Base-by-base conservation (phyloP, 139 green algal species). In the Tetraselmis striata region DNA sequence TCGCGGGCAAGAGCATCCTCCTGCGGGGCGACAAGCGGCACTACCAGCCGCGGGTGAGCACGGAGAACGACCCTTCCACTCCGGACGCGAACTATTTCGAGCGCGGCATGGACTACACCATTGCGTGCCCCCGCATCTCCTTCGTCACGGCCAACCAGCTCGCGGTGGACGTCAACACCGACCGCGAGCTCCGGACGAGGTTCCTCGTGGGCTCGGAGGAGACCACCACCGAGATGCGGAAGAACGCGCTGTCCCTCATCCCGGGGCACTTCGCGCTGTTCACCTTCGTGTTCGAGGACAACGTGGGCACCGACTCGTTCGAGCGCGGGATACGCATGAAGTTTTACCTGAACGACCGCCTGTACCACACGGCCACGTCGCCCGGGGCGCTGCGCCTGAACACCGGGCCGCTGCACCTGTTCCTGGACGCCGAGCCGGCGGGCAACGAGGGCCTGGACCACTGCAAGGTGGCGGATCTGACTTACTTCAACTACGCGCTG, bases 231-330 rank as follows among this genome's bases (percentile, higher is more conserved):
- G 45, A 67, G 45, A 67, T 67, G 30, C 74, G 81, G 5, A 29
- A 31, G 28, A 84, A 84, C 81, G 74, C 67, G 29, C 28, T 84
- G 59, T 75, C n/a, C 28, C 81, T 84, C n/a, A 75, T 80, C 24
- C 67, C 28, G 81, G 24, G 28, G 1, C n/a, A 45, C 18, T 84
- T 67, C 59, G 81, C 75, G 74, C 29, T 84, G 23, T 76, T 84
- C 18, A 77, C 81, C 5, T 84, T 84, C 30, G 31, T 59, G 23
- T 80, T 84, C 75, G 81, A 84, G 67, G 81, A 84, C 81, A 84
- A 80, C 74, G 81, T 84, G 29, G 74, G 27, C 26, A 84, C 80
- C 67, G 32, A 80, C 67, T 29, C 78, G 59, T 84, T 84, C 75
- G 81, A 84, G 81, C 22, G 80, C 74, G 81, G 81, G 2, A 76